These are phyloP conservation scores for Bipolaris zeicola DNA, from an alignment of 2,329 filamentous ascomycete genomes.

Conservation along the genomic window DNA sequence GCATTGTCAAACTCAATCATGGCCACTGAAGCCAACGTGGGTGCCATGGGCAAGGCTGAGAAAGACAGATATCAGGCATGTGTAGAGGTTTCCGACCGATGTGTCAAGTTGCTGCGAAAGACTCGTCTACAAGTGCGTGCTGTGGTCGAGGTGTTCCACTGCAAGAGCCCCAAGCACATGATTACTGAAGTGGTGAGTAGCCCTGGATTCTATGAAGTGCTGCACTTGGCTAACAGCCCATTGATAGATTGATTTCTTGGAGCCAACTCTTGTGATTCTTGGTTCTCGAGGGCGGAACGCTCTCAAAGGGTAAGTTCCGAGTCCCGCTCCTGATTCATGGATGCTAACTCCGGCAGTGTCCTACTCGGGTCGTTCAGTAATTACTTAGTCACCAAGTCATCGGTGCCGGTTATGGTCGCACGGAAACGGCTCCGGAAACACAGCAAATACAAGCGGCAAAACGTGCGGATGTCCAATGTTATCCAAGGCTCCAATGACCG, in stretches of 20 bases:
- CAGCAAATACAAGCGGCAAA: slow-evolving; percentile 75
- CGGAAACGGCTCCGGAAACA: slow-evolving; percentile 88
- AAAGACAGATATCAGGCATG: slow-evolving; percentile 80
- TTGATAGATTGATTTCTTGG: slow-evolving; percentile 79
- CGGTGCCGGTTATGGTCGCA: slow-evolving; percentile 96
- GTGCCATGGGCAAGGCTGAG: slow-evolving; percentile 61
- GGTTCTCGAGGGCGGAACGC: slow-evolving; percentile 90
- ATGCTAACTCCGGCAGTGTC: slow-evolving; percentile 63
- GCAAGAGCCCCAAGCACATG: slow-evolving; percentile 95
- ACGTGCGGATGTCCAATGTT: slow-evolving; percentile 79
- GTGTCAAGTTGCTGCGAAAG: slow-evolving; percentile 85
- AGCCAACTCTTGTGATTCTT: slow-evolving; percentile 89
- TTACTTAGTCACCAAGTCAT: slow-evolving; percentile 95
- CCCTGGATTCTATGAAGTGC: slow-evolving; percentile 16
- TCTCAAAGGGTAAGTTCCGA: slow-evolving; percentile 77
- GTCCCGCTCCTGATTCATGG: slow-evolving; percentile 10
- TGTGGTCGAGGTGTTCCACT: slow-evolving; percentile 95
- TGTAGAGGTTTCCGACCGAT: slow-evolving; percentile 81
- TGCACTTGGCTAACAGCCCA: slow-evolving; percentile 29
- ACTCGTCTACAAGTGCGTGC: slow-evolving; percentile 91
- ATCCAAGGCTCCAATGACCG: slow-evolving; percentile 71
- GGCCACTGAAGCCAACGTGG: slow-evolving; percentile 45
- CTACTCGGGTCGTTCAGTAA: slow-evolving; percentile 96
- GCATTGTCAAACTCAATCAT: slow-evolving; percentile 45
- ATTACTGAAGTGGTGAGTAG: slow-evolving; percentile 81